These are phyloP conservation scores for Drechslerella dactyloides DNA, from an alignment of 2,329 filamentous ascomycete species.

Conservation along the genomic window DNA sequence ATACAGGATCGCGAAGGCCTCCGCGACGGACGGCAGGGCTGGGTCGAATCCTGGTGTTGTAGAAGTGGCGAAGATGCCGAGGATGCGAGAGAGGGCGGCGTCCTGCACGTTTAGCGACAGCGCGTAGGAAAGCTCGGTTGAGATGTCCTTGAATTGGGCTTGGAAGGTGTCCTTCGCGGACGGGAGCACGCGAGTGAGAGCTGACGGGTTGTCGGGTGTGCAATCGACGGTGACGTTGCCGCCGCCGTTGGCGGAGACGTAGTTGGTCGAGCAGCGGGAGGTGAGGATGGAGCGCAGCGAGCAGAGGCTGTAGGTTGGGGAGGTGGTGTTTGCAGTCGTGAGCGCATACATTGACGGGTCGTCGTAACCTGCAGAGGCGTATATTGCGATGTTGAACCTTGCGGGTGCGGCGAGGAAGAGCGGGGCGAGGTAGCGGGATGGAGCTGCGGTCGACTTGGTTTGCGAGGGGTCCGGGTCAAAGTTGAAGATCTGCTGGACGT, in stretches of 20 bases:
- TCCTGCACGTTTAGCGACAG: conserved; percentile 42
- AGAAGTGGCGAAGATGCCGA: conserved; percentile 43
- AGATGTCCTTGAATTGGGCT: conserved; percentile 46
- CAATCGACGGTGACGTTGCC: conserved; percentile 67
- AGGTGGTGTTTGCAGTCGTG: conserved; percentile 60
- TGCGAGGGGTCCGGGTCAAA: conserved; percentile 58
- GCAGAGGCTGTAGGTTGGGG: conserved; percentile 70
- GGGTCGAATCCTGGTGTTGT: conserved; percentile 59
- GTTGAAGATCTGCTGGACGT: conserved; percentile 57
- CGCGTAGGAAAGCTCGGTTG: conserved; percentile 41
- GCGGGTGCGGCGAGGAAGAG: conserved; percentile 62
- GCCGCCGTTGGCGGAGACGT: conserved; percentile 65
- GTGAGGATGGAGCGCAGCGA: conserved; percentile 70
- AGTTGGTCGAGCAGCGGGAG: conserved; percentile 70
- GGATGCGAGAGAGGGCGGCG: conserved; percentile 30
- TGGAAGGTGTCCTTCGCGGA: conserved; percentile 29
- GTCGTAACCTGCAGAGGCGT: conserved; percentile 61
- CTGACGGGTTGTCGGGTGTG: conserved; percentile 16
- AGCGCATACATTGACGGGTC: conserved; percentile 70
- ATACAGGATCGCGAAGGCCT: conserved; percentile 74
- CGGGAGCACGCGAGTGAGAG: conserved; percentile 15
- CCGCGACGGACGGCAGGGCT: conserved; percentile 70
- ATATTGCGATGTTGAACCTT: conserved; percentile 71
- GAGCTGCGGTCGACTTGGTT: conserved; percentile 67
- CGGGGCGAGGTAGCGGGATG: conserved; percentile 67